phyloP scores from a whole-genome alignment of 495 filamentous ascomycete species.

The Annulohypoxylon moriforme region DNA sequence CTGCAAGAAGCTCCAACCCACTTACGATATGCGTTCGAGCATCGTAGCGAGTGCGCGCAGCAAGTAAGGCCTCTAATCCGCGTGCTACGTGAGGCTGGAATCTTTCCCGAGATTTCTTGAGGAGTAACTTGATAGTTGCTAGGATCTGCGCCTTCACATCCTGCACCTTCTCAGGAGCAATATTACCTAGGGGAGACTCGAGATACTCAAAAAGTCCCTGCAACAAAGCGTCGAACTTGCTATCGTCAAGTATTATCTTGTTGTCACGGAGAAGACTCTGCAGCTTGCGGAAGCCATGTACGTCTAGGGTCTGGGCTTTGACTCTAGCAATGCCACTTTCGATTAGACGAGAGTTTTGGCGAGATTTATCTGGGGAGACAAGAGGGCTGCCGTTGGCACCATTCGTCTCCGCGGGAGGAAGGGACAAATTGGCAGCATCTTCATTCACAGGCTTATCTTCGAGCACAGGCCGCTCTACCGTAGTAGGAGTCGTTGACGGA shows the following conservation, averaged over 20 bases:
- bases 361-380: slow-evolving; percentile 61
- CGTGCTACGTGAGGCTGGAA: slow-evolving; percentile 73
- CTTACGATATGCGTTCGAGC: slow-evolving; percentile 64
- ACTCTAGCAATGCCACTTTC: slow-evolving; percentile 82
- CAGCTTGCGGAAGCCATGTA: slow-evolving; percentile 88
- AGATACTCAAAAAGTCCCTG: slow-evolving; percentile 80
- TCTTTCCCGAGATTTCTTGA: slow-evolving; percentile 71
- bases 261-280: slow-evolving; percentile 82
- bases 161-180: slow-evolving; percentile 66
- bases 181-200: slow-evolving; percentile 62
- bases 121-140: slow-evolving; percentile 80
- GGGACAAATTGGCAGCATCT: slow-evolving; percentile 57
- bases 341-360: slow-evolving; percentile 67
- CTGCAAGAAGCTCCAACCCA: slow-evolving; percentile 64
- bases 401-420: slow-evolving; percentile 30
- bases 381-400: slow-evolving; percentile 34
- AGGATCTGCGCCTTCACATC: slow-evolving; percentile 88
- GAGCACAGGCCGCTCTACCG: slow-evolving; percentile 59
- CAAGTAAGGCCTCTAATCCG: slow-evolving; percentile 74
- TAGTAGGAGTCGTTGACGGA: slow-evolving; percentile 35
- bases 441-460: slow-evolving; percentile 66
- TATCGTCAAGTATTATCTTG: slow-evolving; percentile 64
- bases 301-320: slow-evolving; percentile 76
- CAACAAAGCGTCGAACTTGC: slow-evolving; percentile 79
- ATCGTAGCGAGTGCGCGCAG: slow-evolving; percentile 70